These are phyloP conservation scores for Fraxinus ornus DNA, from an alignment of 305 asterid species.

Conservation along the genomic window DNA sequence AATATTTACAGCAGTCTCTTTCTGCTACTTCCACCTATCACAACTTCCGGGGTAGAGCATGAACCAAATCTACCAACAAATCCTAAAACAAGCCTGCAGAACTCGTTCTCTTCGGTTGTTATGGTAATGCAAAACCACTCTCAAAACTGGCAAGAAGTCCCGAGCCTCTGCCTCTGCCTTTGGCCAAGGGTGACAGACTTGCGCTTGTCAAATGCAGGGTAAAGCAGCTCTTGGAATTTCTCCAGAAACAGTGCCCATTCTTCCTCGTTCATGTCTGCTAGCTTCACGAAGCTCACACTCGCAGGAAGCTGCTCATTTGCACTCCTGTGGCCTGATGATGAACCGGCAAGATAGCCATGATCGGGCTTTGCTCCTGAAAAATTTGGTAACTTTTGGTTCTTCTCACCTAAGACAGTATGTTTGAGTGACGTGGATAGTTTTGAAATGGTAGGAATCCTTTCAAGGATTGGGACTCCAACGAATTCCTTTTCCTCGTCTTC, in stretches of 20 bases:
- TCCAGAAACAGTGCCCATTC: slow-evolving; percentile 82
- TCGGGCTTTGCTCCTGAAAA: slow-evolving; percentile 48
- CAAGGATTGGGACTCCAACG: slow-evolving; percentile 23
- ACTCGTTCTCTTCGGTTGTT: slow-evolving; percentile 33
- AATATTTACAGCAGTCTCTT: slow-evolving; percentile 59
- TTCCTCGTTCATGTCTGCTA: slow-evolving; percentile 77
- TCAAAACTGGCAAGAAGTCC: slow-evolving; percentile 99
- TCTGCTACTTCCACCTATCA: slow-evolving; percentile 25
- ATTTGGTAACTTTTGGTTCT: slow-evolving; percentile 47
- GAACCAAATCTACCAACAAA: slow-evolving; percentile 36
- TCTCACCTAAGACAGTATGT: slow-evolving; percentile 56
- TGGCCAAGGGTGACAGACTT: slow-evolving; percentile 55
- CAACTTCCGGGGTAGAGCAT: slow-evolving; percentile 27
- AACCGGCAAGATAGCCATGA: slow-evolving; percentile 35
- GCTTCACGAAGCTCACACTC: slow-evolving; percentile 78
- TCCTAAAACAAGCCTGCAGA: slow-evolving; percentile 39
- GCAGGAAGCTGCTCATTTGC: slow-evolving; percentile 91
- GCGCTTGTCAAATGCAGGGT: slow-evolving; percentile 68
- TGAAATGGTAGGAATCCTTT: slow-evolving; percentile 31
- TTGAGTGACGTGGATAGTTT: slow-evolving; percentile 65
- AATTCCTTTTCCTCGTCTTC: slow-evolving; percentile 43
- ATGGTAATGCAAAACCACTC: slow-evolving; percentile 27
- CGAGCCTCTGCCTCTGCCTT: slow-evolving; percentile 63
- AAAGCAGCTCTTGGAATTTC: slow-evolving; percentile 71
- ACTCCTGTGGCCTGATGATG: slow-evolving; percentile 81